These are phyloP conservation scores for Pseudogymnoascus pannorum DNA, from an alignment of 2,329 filamentous ascomycete species.

Conservation along the genomic window DNA sequence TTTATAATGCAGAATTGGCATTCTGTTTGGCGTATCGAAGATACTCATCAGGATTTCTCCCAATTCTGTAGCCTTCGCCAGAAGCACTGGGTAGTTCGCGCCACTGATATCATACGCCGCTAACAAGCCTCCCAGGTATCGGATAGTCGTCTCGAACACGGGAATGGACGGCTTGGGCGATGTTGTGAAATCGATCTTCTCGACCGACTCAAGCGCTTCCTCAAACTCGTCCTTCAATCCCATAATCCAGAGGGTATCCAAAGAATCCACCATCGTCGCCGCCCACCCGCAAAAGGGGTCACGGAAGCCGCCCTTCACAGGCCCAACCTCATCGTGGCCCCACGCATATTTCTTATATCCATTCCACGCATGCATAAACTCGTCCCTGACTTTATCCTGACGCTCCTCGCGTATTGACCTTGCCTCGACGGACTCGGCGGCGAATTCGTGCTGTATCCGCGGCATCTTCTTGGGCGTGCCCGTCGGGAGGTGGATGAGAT, in stretches of 20 bases:
- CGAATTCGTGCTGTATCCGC: slow-evolving; percentile 67
- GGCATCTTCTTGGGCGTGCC: slow-evolving; percentile 64
- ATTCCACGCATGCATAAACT: slow-evolving; percentile 68
- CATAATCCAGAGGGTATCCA: slow-evolving; percentile 86
- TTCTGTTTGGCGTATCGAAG: slow-evolving; percentile 48
- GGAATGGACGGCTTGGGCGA: slow-evolving; percentile 31
- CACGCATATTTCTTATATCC: slow-evolving; percentile 77
- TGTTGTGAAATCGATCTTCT: slow-evolving; percentile 75
- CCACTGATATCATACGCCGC: slow-evolving; percentile 31
- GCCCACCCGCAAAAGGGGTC: slow-evolving; percentile 92
- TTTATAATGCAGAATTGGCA: slow-evolving; percentile 31
- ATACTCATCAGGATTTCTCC: slow-evolving; percentile 28
- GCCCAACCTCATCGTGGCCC: slow-evolving; percentile 78
- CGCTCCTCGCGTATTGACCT: slow-evolving; percentile 58
- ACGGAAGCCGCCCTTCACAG: slow-evolving; percentile 56
- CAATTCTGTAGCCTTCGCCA: slow-evolving; percentile 28
- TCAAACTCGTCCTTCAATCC: slow-evolving; percentile 72
- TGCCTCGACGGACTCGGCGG: slow-evolving; percentile 51
- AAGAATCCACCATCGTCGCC: slow-evolving; percentile 73
- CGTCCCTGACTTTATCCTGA: slow-evolving; percentile 59
- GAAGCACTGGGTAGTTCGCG: slow-evolving; percentile 22
- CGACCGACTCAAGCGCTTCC: slow-evolving; percentile 61
- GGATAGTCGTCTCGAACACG: slow-evolving; percentile 35
- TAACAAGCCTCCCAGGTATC: slow-evolving; percentile 33
- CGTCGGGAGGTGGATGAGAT: slow-evolving; percentile 68